These are phyloP conservation scores for Coemansia sp. DNA, from an alignment of 192 early-diverging fungal genomes.

Conservation along the genomic window DNA sequence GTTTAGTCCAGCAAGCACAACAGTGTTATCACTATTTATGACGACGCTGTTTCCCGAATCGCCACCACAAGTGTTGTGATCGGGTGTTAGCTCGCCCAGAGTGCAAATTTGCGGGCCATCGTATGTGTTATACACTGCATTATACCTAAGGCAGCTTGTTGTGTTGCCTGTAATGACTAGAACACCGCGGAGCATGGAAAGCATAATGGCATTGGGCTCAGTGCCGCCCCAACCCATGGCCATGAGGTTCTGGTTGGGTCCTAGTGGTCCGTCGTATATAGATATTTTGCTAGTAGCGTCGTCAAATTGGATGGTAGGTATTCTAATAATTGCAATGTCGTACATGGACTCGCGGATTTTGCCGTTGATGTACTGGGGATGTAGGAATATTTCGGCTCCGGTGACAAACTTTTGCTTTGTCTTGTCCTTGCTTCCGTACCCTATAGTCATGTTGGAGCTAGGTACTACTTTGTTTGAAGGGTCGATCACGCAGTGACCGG, in stretches of 20 bases:
- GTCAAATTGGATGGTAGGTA: slow-evolving; percentile 17
- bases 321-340: slow-evolving; percentile 39
- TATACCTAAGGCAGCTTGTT: slow-evolving; percentile 2
- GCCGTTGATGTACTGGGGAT: slow-evolving; percentile 20
- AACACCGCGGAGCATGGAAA: slow-evolving; percentile 31
- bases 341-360: neutral
- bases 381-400: slow-evolving; percentile 11
- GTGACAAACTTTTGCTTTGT: slow-evolving; percentile 13
- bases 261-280: slow-evolving; percentile 21
- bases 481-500: slow-evolving; percentile 40
- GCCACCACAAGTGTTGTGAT: slow-evolving; percentile 27
- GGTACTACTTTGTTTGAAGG: neutral
- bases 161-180: slow-evolving; percentile 22
- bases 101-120: slow-evolving; percentile 44
- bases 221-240: slow-evolving; percentile 51
- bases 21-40: slow-evolving; percentile 6
- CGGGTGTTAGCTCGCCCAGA: slow-evolving; percentile 20
- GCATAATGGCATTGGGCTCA: slow-evolving; percentile 16
- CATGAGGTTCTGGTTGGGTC: slow-evolving; percentile 19
- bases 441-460: slow-evolving; percentile 18
- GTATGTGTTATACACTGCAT: slow-evolving; percentile 10
- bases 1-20: slow-evolving; percentile 32
- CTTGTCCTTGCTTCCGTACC: slow-evolving; percentile 25
- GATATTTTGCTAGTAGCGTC: slow-evolving; percentile 9
- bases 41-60: slow-evolving; percentile 39